Percentiles rank a stretch among this genome's conserved stretches.
Evolutionary conservation across 1,139 yeast genomes (phyloP).

Genomic region (Candida tropicalis): DNA sequence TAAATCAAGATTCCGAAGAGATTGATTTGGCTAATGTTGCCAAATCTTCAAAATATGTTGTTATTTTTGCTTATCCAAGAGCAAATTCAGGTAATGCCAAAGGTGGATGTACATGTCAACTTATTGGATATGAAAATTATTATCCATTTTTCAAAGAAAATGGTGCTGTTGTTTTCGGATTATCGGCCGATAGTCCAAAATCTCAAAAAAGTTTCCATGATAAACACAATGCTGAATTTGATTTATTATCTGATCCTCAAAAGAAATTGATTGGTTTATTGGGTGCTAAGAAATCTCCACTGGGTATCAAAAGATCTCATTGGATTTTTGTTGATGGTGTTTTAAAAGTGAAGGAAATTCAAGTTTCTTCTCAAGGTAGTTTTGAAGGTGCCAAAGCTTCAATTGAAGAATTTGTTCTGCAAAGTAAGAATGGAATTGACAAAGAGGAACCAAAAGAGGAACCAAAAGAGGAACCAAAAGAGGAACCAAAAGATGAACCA

Average conservation of each 20-base stretch:
- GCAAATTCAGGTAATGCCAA: conserved; percentile 60
- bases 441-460: conserved; percentile 14
- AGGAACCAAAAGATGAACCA: conserved; percentile 18
- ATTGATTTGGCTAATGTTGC: conserved; percentile 55
- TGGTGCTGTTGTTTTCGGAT: conserved; percentile 60
- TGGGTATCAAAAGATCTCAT: conserved; percentile 83
- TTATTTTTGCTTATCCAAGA: conserved; percentile 82
- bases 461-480: conserved; percentile 8
- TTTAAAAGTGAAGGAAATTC: conserved; percentile 62
- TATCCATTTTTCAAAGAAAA: conserved; percentile 54
- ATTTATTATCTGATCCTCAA: conserved; percentile 75
- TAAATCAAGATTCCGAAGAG: conserved; percentile 67
- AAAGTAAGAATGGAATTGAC: conserved; percentile 13
- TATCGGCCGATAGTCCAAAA: conserved; percentile 73
- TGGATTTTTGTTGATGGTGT: conserved; percentile 86
- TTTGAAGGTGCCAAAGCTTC: conserved; percentile 62
- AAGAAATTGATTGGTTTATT: conserved; percentile 67
- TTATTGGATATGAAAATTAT: conserved; percentile 79
- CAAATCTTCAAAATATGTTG: conserved; percentile 49
- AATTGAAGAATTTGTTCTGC: conserved; percentile 37
- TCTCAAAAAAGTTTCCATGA: conserved; percentile 76
- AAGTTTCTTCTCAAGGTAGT: conserved; percentile 80
- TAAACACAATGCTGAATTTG: conserved; percentile 74
- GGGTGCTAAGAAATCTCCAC: conserved; percentile 82
- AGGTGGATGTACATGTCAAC: conserved; percentile 95